Evolutionary conservation across 2,329 filamentous ascomycete species (phyloP), one percentile per base, ranked within the genome.

Genomic region (Dothideomycetidae sp.): DNA sequence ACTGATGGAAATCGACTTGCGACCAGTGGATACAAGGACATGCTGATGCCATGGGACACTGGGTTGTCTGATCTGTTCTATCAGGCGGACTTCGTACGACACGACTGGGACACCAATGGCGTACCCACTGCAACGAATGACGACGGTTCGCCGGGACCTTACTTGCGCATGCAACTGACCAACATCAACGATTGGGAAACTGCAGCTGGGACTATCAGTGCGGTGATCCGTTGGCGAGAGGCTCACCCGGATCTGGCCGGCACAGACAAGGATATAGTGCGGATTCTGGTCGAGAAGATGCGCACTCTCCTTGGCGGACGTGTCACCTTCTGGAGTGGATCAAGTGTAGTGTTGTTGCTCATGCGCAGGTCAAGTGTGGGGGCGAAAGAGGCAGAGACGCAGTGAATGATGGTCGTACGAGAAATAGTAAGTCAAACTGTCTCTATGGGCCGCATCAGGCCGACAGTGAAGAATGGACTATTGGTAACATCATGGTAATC

Each of bases 21-120:
- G 0, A 53, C 55, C 1, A 47, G 54, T 7, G 43, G 58, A 10
- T 74, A 72, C 46, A 38, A 43, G 1, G 48, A 56, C 10, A 53
- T 73, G 2, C 41, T 45, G 3, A 50, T 74, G 11, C 71, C 71
- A 0, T 76, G 70, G 71, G 58, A 54, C 1, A 13, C 62, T 5
- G 45, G 48, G 3, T 33, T 44, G 2, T 46, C 55, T 0, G 51
- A 59, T 0, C 46, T 1, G 67, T 74, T 43, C 56, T 63, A 48
- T 3, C 30, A 59, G 47, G 35, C 13, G 0, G 49, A 48, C 0
- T 67, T 67, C 33, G 40, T 55, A 5, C 53, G 64, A 1, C 58
- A 54, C 38, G 60, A 66, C 7, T 71, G 66, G 66, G 52, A 56
- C 4, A 46, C 46, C 2, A 49, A 52, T 10, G 52, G 52, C 1